Conservation (phyloP, 352 stramenopile genomes). For the Phytophthora boehmeriae region DNA sequence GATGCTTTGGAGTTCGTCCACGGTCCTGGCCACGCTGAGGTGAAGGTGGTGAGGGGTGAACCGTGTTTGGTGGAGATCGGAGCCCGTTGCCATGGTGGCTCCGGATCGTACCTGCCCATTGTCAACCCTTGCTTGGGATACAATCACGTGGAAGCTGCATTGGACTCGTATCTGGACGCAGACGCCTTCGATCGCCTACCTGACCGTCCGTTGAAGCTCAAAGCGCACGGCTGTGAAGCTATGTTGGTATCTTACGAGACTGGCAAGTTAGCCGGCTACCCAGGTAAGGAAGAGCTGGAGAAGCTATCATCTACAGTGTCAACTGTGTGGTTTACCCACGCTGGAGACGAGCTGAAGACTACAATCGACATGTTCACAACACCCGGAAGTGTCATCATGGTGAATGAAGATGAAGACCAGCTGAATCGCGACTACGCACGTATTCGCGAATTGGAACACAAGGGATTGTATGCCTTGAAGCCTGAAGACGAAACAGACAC, state of each 20-base stretch:
- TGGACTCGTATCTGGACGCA: conserved; percentile 87
- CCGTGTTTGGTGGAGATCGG: conserved; percentile 96
- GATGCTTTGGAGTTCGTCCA: conserved; percentile 85
- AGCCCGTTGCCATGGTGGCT: conserved; percentile 93
- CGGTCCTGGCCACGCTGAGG: conserved; percentile 86
- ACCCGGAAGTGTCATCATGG: conserved; percentile 83
- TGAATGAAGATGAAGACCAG: conserved; percentile 78
- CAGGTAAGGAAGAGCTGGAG: conserved; percentile 87
- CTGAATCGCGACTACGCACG: conserved; percentile 83
- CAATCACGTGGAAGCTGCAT: conserved; percentile 92
- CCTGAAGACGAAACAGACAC: conserved; percentile 19
- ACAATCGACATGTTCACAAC: conserved; percentile 93
- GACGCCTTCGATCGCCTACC: conserved; percentile 60
- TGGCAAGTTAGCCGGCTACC: conserved; percentile 83
- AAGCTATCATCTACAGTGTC: conserved; percentile 89
- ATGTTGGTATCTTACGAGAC: conserved; percentile 91
- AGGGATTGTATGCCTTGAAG: conserved; percentile 64
- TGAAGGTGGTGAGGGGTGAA: conserved; percentile 81
- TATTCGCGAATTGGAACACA: conserved; percentile 84
- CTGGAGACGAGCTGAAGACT: conserved; percentile 52
- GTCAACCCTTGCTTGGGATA: conserved; percentile 90
- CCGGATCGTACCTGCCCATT: conserved; percentile 93
- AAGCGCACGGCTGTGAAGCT: conserved; percentile 89
- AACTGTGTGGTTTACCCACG: conserved; percentile 73
- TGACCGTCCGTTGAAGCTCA: conserved; percentile 61